Base-by-base conservation (phyloP, 2,329 filamentous ascomycete species). In the Diaporthe ampelina region DNA sequence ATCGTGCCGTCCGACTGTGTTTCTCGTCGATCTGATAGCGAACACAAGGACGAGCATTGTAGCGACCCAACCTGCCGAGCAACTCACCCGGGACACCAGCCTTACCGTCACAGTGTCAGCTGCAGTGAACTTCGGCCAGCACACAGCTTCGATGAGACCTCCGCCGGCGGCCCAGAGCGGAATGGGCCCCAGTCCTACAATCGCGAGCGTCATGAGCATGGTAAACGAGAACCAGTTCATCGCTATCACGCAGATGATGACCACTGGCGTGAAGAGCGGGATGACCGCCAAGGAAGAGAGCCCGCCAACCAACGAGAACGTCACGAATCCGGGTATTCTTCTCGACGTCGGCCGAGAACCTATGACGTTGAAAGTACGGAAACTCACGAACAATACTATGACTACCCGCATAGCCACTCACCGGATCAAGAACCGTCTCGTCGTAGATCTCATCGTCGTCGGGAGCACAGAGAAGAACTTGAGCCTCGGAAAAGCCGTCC, bases 51-150 rank as follows among this genome's bases (percentile, higher is more conserved):
- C 10, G 74, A 69, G 9, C 10, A 17, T n/a, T 76, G 78, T 71
- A 76, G 73, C 17, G 77, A 77, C 45, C 56, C 70, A 11, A 63
- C 37, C 57, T 80, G 77, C 50, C 76, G 72, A 59, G 76, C 76
- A 9, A 79, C 77, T 17, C 75, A 80, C 73, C 48, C 67, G 19
- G 77, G 76, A 21, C 72, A 78, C 69, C 75, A 73, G 29, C 74
- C 78, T 13, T 76, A 75, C 43, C 76, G 76, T 24, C 77, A 80
- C 58, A 77, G 78, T 40, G 73, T 76, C n/a, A 77, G 72, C 24
- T 78, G 76, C 32, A 77, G 73, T n/a, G 59, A 54, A 37, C 61
- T 37, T 8, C 61, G 54, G 24, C 52, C 68, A 8, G 43, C 57
- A 15, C 19, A 57, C 21, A 59, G 56, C 35, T n/a, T 21, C 13